Evolutionary conservation across 2,329 filamentous ascomycete species (phyloP), one percentile per base, ranked within the genome.

Genomic region (Plenodomus biglobosus): DNA sequence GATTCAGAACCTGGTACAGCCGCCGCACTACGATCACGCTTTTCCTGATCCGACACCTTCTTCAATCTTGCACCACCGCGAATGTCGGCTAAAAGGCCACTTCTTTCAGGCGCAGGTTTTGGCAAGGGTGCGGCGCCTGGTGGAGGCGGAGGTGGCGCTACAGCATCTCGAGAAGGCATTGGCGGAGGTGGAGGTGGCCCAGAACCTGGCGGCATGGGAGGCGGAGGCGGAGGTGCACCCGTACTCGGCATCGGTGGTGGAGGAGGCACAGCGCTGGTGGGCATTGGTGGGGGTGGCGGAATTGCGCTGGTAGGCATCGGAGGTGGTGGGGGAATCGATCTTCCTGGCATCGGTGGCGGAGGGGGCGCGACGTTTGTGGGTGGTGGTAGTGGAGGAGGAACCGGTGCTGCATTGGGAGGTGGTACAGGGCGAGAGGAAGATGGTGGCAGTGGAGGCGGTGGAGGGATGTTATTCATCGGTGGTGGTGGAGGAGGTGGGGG

Each of bases 1-100:
- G 67, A 50, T 35, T 71, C 70, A 19, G 44, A 17, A 15, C 83
- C 84, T 40, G 79, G 78, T 37, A 90, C 82, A 27, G 78, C 65
- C 20, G 85, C 87, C 3, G 62, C 79, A 71, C 87, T 90, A 55
- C 88, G 80, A 72, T 92, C 87, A 60, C 82, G 78, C 69, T 92
- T 88, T 71, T 89, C 78, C 52, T 64, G 73, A 52, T 84, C 80
- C 55, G 87, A 84, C 24, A 92, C 87, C 73, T 92, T 92, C 74
- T 86, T 90, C 62, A 94, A 78, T 18, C 66, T 65, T 19, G 84
- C 76, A 19, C 76, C 81, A 52, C 83, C 83, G 55, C 88, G 85
- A 55, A 94, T 94, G 64, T 86, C 83, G 38, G 84, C 86, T 57
- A 88, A 76, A 66, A 90, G 74, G 45, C 83, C 87, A 55, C 78